Conservation (phyloP, 352 stramenopile genomes). For the Phytophthora vignae region DNA sequence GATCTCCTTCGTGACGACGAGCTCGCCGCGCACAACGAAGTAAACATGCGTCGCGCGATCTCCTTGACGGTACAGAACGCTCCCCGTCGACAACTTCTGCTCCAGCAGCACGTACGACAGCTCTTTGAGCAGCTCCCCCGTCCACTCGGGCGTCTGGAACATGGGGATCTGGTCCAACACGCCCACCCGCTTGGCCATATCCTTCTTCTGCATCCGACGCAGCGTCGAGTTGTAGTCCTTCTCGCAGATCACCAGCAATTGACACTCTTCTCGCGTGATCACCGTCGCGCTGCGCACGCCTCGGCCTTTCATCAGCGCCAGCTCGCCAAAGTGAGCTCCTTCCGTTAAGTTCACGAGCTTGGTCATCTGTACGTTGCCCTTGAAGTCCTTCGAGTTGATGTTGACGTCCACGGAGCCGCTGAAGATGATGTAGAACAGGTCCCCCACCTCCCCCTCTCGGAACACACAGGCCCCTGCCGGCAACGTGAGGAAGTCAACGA, state of each 20-base stretch:
- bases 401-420: constrained; percentile 76
- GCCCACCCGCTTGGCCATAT: constrained; percentile 63
- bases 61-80: constrained; percentile 62
- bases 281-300: constrained; percentile 78
- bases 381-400: constrained; percentile 62
- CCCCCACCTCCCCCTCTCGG: constrained; percentile 70
- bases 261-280: constrained; percentile 61
- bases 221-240: constrained; percentile 80
- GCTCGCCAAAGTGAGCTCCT: constrained; percentile 71
- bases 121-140: constrained; percentile 70
- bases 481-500: constrained; percentile 66
- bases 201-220: constrained; percentile 74
- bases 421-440: constrained; percentile 84
- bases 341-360: constrained; percentile 81
- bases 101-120: constrained; percentile 79
- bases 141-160: constrained; percentile 83
- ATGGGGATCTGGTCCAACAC: constrained; percentile 73
- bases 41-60: constrained; percentile 73
- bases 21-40: constrained; percentile 75
- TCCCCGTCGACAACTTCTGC: constrained; percentile 57
- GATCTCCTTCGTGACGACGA: constrained; percentile 64
- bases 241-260: constrained; percentile 78
- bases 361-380: constrained; percentile 59
- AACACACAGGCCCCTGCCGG: constrained; percentile 60
- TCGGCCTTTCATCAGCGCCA: constrained; percentile 80